phyloP scores from a whole-genome alignment of 306 rosid species.

The Cucurbita ficifolia region DNA sequence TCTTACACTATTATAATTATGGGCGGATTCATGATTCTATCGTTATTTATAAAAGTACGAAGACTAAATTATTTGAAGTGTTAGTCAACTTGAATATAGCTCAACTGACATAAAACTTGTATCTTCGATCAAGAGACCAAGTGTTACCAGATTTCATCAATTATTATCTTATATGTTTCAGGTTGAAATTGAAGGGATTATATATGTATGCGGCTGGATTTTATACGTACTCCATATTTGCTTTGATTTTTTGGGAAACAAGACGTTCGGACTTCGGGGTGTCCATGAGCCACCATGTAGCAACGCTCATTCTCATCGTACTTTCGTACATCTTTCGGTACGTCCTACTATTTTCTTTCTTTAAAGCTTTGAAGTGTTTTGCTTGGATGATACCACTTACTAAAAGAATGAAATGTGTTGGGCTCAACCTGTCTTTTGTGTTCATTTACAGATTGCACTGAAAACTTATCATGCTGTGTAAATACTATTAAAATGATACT shows the following conservation, averaged over 20 bases:
- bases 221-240: conserved; percentile 84
- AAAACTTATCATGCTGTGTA: background rate
- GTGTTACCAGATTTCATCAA: background rate
- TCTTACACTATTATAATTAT: background rate
- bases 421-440: background rate
- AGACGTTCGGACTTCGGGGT: conserved; percentile 88
- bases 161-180: conserved; percentile 21
- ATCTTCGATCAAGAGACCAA: too few relatives aligned
- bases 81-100: too few relatives aligned
- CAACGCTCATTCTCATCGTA: conserved; percentile 57
- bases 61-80: too few relatives aligned
- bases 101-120: too few relatives aligned
- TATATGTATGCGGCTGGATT: conserved; percentile 89
- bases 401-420: background rate
- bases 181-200: conserved; percentile 74
- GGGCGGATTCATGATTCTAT: too few relatives aligned
- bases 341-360: conserved; percentile 7
- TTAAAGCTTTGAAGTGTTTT: background rate
- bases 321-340: conserved; percentile 77
- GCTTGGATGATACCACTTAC: background rate
- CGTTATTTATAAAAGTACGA: too few relatives aligned
- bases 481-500: background rate
- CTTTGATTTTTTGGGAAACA: conserved; percentile 90
- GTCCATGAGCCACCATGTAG: conserved; percentile 92
- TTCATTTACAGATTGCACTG: background rate